Percentiles rank a stretch among this genome's conserved stretches.
Conservation (phyloP, 129 eudicot species). For the Artemisia argyi region DNA sequence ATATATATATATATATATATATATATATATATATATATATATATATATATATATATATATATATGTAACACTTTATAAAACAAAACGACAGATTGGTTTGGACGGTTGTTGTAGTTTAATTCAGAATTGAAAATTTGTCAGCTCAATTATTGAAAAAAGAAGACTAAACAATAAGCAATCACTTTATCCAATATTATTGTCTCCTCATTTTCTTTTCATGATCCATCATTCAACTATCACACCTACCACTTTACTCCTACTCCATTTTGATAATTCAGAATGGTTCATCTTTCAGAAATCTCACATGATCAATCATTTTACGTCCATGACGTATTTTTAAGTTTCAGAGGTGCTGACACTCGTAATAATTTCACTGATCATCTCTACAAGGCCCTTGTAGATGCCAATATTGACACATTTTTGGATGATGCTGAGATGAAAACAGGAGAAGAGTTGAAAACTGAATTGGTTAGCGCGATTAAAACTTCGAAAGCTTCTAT, state of each 20-base stretch:
- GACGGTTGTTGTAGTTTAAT: too few species aligned
- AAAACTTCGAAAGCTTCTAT: conserved; percentile 9
- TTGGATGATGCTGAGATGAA: conserved; percentile 11
- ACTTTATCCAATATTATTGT: too few species aligned
- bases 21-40: too few species aligned
- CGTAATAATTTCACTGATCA: conserved; percentile 26
- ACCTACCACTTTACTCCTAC: background rate
- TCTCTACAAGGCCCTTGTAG: conserved; percentile 10
- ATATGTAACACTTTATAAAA: too few species aligned
- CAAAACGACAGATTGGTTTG: too few species aligned
- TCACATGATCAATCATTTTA: background rate
- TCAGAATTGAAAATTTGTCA: too few species aligned
- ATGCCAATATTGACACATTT: conserved; percentile 9
- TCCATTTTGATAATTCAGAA: background rate
- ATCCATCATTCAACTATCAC: too few species aligned
- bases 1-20: too few species aligned
- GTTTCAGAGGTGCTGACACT: conserved; percentile 24
- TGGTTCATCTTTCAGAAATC: conserved; percentile 8
- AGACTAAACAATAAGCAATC: too few species aligned
- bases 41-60: too few species aligned
- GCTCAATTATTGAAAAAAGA: too few species aligned
- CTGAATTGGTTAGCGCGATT: conserved; percentile 12
- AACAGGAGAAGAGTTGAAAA: conserved; percentile 14
- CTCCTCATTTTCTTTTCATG: too few species aligned
- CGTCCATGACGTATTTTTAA: conserved; percentile 8